Base-by-base conservation (phyloP, 495 filamentous ascomycete genomes). In the Penicillium angulare region DNA sequence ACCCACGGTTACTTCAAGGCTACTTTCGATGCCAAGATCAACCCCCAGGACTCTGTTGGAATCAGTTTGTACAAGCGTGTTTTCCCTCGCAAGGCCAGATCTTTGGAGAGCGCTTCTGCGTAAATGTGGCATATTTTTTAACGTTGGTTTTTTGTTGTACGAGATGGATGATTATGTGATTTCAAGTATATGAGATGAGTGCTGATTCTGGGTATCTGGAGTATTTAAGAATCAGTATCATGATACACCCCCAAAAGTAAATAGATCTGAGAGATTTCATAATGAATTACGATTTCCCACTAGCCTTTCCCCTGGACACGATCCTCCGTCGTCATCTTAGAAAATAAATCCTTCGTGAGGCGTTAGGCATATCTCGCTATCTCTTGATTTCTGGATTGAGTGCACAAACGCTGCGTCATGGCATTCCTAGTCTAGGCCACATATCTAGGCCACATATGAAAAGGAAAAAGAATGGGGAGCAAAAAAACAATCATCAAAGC, bases 1-100 rank as follows among this genome's bases (percentile, higher is more conserved):
- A 98, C 93, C 22, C 93, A 98, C 72, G 93, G 93, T 41, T 98
- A 97, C 75, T 97, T 97, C 78, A 98, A 98, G 81, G 92, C 92
- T 5, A 95, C 87, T 17, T 98, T 98, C 74, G 95, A 98, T 69
- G 90, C 86, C 20, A 88, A 85, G 65, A 89, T 97, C 66, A 96
- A 96, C 70, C 90, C 93, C 5, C 87, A 95, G 69, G 93, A 98
- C 67, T 82, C 90, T 5, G 83, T 98, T 32, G 95, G 89, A 29
- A 87, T 97, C 53, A 92, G 87, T 77, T 63, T 97, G 66, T 96
- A 95, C 69, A 97, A 97, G 83, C 76, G 92, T 36, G 86, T 96
- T 35, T 97, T 88, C 83, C 92, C 92, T 15, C 79, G 88, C 46
- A 77, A 71, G 53, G 82, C 91, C 7, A 72, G 63, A 55, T 65